Percentiles rank a stretch among this genome's conserved stretches.
phyloP scores from a whole-genome alignment of 805 yeast species.

The Metschnikowia amazonensis region DNA sequence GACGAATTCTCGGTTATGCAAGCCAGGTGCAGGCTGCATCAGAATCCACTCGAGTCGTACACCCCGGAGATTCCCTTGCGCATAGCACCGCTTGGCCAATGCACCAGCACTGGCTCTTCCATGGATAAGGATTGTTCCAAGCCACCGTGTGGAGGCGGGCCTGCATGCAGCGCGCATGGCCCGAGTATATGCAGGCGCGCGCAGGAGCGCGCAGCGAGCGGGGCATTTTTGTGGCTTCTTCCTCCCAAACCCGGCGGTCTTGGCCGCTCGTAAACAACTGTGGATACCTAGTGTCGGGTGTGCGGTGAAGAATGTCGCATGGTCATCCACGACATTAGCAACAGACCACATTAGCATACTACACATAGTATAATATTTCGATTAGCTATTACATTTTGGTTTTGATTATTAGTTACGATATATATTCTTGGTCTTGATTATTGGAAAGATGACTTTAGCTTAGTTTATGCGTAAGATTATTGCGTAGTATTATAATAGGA shows the following conservation, averaged over 20 bases:
- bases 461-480: too few species aligned
- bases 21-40: background rate
- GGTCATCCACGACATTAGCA: too few species aligned
- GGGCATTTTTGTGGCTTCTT: background rate
- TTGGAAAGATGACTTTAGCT: too few species aligned
- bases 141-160: background rate
- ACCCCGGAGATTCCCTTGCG: background rate
- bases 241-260: background rate
- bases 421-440: too few species aligned
- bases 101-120: background rate
- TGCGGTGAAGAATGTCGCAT: background rate
- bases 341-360: too few species aligned
- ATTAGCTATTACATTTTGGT: too few species aligned
- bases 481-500: too few species aligned
- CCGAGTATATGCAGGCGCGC: background rate
- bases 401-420: too few species aligned
- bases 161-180: background rate
- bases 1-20: background rate
- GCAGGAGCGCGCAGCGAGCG: background rate
- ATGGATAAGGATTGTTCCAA: too few species aligned
- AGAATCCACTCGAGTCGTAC: background rate
- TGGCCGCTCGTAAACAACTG: background rate
- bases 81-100: background rate
- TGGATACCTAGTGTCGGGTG: too few species aligned
- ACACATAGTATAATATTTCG: too few species aligned